Percentiles rank a stretch among this genome's conserved stretches.
phyloP scores from a whole-genome alignment of 2,329 filamentous ascomycete species.

The Aureobasidium mangrovei region DNA sequence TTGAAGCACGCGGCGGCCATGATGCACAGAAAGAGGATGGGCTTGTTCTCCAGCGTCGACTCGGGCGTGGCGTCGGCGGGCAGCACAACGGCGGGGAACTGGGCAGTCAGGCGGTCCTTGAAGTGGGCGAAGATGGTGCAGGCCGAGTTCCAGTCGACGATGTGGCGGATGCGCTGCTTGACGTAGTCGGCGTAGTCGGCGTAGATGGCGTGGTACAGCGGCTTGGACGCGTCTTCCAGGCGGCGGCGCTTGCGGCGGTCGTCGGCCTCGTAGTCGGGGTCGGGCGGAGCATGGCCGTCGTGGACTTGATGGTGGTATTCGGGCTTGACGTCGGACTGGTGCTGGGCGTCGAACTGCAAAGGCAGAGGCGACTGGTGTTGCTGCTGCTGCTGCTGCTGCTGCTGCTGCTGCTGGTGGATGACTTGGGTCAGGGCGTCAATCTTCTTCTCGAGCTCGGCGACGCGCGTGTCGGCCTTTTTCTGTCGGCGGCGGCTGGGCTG shows the following conservation, averaged over 20 bases:
- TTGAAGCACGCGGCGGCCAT: conserved; percentile 43
- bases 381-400: background rate
- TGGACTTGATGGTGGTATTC: background rate
- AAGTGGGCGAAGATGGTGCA: conserved; percentile 50
- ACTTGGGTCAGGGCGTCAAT: conserved; percentile 81
- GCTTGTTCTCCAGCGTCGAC: conserved; percentile 49
- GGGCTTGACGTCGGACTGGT: background rate
- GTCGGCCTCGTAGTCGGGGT: background rate
- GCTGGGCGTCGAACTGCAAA: background rate
- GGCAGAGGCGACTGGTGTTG: conserved; percentile 14
- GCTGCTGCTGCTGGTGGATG: conserved; percentile 49
- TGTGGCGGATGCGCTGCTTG: conserved; percentile 10
- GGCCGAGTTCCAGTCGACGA: conserved; percentile 9
- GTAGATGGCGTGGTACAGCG: conserved; percentile 1
- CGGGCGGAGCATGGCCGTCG: background rate
- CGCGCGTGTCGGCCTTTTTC: conserved; percentile 84
- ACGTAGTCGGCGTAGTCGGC: conserved; percentile 2
- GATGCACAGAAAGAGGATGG: conserved; percentile 51
- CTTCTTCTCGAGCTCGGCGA: conserved; percentile 86
- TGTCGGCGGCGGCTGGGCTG: conserved; percentile 68
- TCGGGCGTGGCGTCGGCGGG: conserved; percentile 45
- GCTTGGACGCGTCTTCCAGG: background rate
- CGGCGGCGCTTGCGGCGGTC: conserved; percentile 9
- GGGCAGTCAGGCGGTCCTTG: conserved; percentile 43
- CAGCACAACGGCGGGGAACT: conserved; percentile 52